Conservation (phyloP, 495 filamentous ascomycete species). For the Glarea lozoyensis region DNA sequence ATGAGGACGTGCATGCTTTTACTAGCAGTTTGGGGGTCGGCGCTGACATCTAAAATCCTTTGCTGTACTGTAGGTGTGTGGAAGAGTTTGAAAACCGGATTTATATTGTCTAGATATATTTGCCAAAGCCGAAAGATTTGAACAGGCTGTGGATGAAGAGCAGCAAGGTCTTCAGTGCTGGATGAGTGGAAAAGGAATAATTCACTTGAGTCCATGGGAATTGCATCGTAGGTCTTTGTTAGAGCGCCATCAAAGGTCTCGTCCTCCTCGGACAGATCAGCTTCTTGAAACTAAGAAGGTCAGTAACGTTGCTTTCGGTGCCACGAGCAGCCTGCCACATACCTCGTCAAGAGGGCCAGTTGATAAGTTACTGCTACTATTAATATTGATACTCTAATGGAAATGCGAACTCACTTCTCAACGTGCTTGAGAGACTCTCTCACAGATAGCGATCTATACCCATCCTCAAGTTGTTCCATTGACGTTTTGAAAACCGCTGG, state of each 20-base stretch:
- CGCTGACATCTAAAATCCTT: conserved; percentile 35
- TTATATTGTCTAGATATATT: conserved; percentile 40
- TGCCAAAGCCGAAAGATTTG: conserved; percentile 33
- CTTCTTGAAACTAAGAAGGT: no score
- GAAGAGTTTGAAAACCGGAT: conserved; percentile 44
- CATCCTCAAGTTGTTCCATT: background rate
- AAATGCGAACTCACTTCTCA: conserved; percentile 1
- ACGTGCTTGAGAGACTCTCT: conserved; percentile 9
- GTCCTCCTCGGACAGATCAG: no score
- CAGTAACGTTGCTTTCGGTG: no score
- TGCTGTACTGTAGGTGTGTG: conserved; percentile 45
- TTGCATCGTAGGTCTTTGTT: conserved; percentile 3
- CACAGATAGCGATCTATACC: conserved; percentile 29
- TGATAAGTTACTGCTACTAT: conserved; percentile 6
- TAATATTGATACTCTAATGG: background rate
- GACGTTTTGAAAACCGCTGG: background rate
- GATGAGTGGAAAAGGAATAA: conserved; percentile 5
- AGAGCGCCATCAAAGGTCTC: conserved; percentile 11
- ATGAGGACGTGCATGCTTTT: conserved; percentile 39
- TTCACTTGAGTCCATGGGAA: conserved; percentile 3
- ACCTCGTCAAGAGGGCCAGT: conserved; percentile 2
- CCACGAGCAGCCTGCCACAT: no score
- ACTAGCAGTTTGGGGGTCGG: conserved; percentile 30
- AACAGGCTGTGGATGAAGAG: conserved; percentile 15
- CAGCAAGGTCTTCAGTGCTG: background rate